These are phyloP conservation scores for Globomyces pollinis-pini DNA, from an alignment of 192 early-diverging fungal genomes.

Conservation along the genomic window DNA sequence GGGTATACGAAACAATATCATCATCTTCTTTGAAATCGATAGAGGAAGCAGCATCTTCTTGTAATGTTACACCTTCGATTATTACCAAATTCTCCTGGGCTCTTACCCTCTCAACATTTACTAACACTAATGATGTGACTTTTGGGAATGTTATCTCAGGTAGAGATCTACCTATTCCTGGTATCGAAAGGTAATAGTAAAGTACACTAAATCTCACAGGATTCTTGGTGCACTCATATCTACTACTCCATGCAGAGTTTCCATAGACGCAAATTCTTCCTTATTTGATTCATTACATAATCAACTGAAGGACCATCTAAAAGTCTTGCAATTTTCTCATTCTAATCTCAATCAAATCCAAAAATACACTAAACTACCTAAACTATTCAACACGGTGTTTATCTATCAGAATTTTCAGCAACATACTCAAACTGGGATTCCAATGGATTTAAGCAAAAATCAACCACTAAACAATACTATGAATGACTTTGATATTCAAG, in stretches of 20 bases:
- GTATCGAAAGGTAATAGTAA: background rate
- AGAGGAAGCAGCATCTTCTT: background rate
- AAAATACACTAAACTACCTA: background rate
- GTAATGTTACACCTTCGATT: slow-evolving; percentile 7
- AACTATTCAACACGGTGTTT: background rate
- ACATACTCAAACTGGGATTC: no score
- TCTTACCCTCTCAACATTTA: background rate
- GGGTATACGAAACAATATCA: no score
- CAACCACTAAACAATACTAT: background rate
- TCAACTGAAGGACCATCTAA: background rate
- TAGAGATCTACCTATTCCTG: background rate
- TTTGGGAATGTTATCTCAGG: slow-evolving; percentile 1
- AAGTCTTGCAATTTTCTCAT: background rate
- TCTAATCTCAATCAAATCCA: background rate
- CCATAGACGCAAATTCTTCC: background rate
- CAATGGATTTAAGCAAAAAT: no score
- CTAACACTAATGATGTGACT: background rate
- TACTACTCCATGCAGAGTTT: background rate
- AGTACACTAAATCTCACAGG: slow-evolving; percentile 10
- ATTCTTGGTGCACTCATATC: slow-evolving; percentile 2
- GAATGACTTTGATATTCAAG: background rate
- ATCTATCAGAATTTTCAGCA: background rate
- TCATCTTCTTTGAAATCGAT: background rate
- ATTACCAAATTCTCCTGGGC: background rate
- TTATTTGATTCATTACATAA: background rate